Evolutionary conservation across 805 yeast genomes (phyloP).

Genomic region (Candida awuae): DNA sequence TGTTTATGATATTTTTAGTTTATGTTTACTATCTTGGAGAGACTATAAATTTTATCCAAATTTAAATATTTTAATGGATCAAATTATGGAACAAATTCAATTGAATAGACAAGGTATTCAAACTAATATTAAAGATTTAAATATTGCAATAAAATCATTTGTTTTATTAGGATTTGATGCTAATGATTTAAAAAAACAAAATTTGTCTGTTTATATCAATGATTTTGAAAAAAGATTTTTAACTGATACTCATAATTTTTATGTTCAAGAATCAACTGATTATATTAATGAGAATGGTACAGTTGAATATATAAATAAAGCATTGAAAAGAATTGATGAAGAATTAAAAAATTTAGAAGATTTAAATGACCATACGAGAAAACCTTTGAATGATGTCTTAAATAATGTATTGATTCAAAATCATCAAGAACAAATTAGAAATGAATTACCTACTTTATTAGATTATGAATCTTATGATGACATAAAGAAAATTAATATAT

Average conservation of each 20-base stretch:
- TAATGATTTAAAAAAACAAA: constrained; percentile 80
- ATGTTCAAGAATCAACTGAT: constrained; percentile 55
- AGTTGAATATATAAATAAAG: constrained; percentile 83
- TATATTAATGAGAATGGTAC: constrained; percentile 71
- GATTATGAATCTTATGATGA: constrained; percentile 67
- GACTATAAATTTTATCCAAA: constrained; percentile 68
- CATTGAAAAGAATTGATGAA: constrained; percentile 73
- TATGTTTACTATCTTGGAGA: constrained; percentile 85
- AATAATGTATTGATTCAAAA: constrained; percentile 69
- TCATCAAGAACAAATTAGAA: constrained; percentile 69
- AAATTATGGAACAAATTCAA: constrained; percentile 69
- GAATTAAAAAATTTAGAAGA: constrained; percentile 73
- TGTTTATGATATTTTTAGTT: constrained; percentile 83
- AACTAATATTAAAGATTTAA: constrained; percentile 57
- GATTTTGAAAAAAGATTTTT: constrained; percentile 74
- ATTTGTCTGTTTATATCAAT: constrained; percentile 71
- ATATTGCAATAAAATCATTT: constrained; percentile 75
- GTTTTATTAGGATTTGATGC: constrained; percentile 86
- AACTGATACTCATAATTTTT: constrained; percentile 57
- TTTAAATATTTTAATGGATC: constrained; percentile 50
- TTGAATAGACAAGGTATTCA: constrained; percentile 72
- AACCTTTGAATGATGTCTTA: constrained; percentile 65
- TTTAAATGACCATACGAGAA: constrained; percentile 79
- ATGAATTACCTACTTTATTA: constrained; percentile 67
- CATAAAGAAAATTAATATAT: constrained; percentile 65